Percentiles rank a stretch among this genome's conserved stretches.
phyloP scores from a whole-genome alignment of 1,284 basidiomycete genomes.

The Cryptococcus hybrid region DNA sequence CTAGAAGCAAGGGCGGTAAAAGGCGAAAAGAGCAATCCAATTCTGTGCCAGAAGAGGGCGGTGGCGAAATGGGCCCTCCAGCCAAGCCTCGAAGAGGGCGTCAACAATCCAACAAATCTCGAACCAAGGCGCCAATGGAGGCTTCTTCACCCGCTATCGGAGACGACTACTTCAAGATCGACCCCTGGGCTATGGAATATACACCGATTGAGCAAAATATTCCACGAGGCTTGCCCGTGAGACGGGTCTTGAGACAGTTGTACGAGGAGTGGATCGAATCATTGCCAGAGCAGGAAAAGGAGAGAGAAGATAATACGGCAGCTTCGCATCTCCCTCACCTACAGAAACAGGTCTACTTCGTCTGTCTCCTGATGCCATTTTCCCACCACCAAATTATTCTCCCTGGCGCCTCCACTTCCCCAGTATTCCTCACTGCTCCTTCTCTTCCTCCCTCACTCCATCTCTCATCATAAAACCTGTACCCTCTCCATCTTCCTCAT shows the following conservation, averaged over 20 bases:
- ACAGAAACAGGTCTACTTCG: slow-evolving; percentile 39
- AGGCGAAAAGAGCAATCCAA: no score
- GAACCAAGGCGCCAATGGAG: not conserved
- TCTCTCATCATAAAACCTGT: slow-evolving; percentile 19
- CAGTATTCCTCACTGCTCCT: slow-evolving; percentile 36
- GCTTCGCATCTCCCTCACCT: slow-evolving; percentile 40
- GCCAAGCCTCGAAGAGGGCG: not conserved
- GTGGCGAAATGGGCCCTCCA: not conserved
- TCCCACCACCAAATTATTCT: slow-evolving; percentile 51
- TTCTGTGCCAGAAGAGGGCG: not conserved
- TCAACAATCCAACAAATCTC: not conserved
- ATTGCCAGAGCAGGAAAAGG: slow-evolving; percentile 22
- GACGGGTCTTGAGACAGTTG: slow-evolving; percentile 31
- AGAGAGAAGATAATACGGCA: not conserved
- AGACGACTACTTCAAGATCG: slow-evolving; percentile 38
- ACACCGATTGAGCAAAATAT: slow-evolving; percentile 45
- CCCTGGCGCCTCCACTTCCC: slow-evolving; percentile 49
- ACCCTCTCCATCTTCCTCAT: slow-evolving; percentile 13
- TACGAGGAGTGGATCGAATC: slow-evolving; percentile 42
- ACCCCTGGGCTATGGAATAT: slow-evolving; percentile 48
- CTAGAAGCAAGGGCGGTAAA: not conserved
- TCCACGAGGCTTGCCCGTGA: slow-evolving; percentile 29
- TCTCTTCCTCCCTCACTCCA: slow-evolving; percentile 27
- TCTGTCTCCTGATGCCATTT: slow-evolving; percentile 32
- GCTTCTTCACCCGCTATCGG: slow-evolving; percentile 15